These are phyloP conservation scores for Carnegiea gigantea DNA, from an alignment of 179 eudicot genomes.

Conservation along the genomic window DNA sequence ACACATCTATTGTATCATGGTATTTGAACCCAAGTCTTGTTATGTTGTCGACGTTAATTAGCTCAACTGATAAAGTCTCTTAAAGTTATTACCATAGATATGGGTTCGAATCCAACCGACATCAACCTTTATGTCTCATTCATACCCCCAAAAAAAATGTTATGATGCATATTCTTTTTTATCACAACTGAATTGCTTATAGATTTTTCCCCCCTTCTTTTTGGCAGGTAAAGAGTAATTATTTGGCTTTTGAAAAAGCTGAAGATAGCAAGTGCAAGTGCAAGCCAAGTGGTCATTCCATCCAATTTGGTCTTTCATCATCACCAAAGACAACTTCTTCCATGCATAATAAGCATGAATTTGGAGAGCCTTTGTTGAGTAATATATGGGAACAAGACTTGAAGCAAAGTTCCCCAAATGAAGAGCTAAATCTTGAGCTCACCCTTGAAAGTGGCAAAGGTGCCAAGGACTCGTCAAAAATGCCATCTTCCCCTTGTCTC, in stretches of 20 bases:
- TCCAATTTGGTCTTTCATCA: constrained; percentile 2
- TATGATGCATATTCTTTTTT: too few species aligned
- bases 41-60: too few species aligned
- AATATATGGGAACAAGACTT: background rate
- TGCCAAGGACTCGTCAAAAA: background rate
- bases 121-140: too few species aligned
- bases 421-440: constrained; percentile 6
- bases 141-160: too few species aligned
- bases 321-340: constrained; percentile 7
- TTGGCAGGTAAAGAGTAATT: background rate
- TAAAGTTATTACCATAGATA: too few species aligned
- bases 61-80: too few species aligned
- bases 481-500: background rate
- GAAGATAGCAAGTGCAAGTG: background rate
- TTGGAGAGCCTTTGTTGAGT: background rate
- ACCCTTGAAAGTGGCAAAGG: constrained; percentile 7
- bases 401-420: background rate
- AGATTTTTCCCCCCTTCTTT: background rate
- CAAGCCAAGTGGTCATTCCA: constrained; percentile 3
- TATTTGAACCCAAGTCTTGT: too few species aligned
- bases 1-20: too few species aligned
- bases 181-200: background rate
- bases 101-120: too few species aligned
- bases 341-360: constrained; percentile 7
- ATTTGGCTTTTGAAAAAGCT: background rate